These are phyloP conservation scores for Populus euphratica DNA, from an alignment of 345 rosid genomes.

Conservation along the genomic window DNA sequence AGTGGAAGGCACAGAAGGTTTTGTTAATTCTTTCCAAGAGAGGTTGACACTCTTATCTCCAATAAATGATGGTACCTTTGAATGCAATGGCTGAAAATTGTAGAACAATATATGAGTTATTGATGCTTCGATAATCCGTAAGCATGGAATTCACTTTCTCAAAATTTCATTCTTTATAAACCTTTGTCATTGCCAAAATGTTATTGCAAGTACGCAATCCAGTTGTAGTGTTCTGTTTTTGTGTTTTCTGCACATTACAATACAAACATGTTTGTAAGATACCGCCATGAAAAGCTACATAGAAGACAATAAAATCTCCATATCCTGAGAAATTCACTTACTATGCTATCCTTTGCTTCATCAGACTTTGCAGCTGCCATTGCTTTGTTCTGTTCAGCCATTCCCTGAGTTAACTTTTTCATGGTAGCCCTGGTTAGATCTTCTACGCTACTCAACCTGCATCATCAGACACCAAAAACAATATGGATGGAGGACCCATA, in stretches of 20 bases:
- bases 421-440: slow-evolving; percentile 85
- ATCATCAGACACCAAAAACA: slow-evolving; percentile 5
- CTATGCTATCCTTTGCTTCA: slow-evolving; percentile 76
- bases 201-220: slow-evolving; percentile 94
- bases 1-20: slow-evolving; percentile 49
- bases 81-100: slow-evolving; percentile 71
- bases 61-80: slow-evolving; percentile 76
- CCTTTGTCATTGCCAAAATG: slow-evolving; percentile 96
- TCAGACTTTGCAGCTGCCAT: slow-evolving; percentile 95
- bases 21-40: slow-evolving; percentile 88
- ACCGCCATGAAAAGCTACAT: not conserved
- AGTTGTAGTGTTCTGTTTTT: slow-evolving; percentile 77
- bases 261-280: slow-evolving; percentile 3
- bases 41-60: slow-evolving; percentile 84
- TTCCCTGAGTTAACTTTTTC: slow-evolving; percentile 90
- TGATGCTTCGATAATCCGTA: not conserved
- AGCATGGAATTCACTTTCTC: not conserved
- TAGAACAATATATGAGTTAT: slow-evolving; percentile 11
- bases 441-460: slow-evolving; percentile 77
- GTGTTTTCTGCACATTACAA: slow-evolving; percentile 61
- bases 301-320: not conserved
- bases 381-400: slow-evolving; percentile 91
- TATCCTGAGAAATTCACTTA: slow-evolving; percentile 37
- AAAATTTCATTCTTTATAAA: slow-evolving; percentile 17
- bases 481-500: not conserved